Conservation (phyloP, 257 asterid species). For the Ballota nigra region DNA sequence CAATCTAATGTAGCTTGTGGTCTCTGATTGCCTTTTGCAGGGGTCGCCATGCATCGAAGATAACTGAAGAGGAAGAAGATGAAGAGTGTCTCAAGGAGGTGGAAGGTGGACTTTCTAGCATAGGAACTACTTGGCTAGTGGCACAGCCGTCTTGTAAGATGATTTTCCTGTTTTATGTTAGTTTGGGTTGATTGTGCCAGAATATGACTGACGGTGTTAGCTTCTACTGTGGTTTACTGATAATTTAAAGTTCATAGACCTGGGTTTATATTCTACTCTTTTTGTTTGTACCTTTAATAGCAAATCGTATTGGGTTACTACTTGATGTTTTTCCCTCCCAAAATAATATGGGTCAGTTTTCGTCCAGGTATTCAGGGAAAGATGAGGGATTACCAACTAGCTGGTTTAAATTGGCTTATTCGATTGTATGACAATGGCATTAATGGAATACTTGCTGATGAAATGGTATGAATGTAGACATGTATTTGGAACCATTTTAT, state of each 20-base stretch:
- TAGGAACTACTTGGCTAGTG: constrained; percentile 82
- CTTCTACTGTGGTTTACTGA: neutral
- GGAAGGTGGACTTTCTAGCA: constrained; percentile 68
- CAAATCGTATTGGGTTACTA: neutral
- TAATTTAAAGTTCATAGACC: neutral
- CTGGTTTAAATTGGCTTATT: constrained; percentile 97
- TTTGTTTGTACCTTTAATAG: neutral
- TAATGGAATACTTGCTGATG: constrained; percentile 98
- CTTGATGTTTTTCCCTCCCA: neutral
- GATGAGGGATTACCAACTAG: constrained; percentile 99
- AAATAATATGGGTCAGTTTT: neutral
- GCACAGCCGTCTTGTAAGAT: constrained; percentile 94
- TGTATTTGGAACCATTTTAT: neutral
- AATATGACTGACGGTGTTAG: neutral
- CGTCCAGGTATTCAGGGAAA: constrained; percentile 92
- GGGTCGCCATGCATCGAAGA: constrained; percentile 98
- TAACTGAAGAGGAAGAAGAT: constrained; percentile 99
- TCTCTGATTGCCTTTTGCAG: constrained; percentile 37
- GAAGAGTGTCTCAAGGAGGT: constrained; percentile 94
- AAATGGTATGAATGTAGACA: constrained; percentile 58
- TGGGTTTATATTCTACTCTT: neutral
- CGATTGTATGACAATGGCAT: constrained; percentile 97
- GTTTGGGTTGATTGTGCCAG: neutral
- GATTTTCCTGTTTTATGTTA: neutral
- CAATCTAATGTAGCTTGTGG: constrained; percentile 1